Evolutionary conservation across 2,329 filamentous ascomycete species (phyloP).

Genomic region (Phyllosticta capitalensis): DNA sequence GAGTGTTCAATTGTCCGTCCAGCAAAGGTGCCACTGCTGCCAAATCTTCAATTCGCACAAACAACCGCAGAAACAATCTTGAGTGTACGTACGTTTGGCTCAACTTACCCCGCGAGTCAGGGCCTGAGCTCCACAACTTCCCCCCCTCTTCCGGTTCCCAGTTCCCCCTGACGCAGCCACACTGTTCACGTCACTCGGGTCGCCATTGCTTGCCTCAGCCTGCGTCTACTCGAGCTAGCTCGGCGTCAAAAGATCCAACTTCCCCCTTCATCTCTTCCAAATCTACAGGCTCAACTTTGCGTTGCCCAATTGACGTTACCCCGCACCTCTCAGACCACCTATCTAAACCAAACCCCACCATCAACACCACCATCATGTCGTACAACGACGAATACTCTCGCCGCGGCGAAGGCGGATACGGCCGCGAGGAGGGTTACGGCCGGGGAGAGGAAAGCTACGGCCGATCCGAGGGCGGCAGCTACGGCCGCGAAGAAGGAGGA

Average conservation of each 20-base stretch:
- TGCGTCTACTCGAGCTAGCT: neutral
- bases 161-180: neutral
- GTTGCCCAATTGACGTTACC: neutral
- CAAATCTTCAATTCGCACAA: neutral
- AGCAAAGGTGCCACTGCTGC: neutral
- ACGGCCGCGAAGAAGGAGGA: conserved; percentile 12
- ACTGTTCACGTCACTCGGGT: neutral
- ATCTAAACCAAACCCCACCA: too few species aligned
- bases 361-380: conserved; percentile 18
- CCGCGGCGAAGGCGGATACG: conserved; percentile 14
- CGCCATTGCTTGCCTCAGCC: neutral
- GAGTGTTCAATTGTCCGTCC: neutral
- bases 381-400: conserved; percentile 22
- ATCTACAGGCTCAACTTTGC: neutral
- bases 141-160: neutral
- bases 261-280: neutral
- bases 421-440: conserved; percentile 20
- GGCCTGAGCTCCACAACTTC: neutral
- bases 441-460: conserved; percentile 14
- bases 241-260: neutral
- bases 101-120: neutral
- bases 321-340: neutral
- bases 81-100: neutral
- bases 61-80: neutral
- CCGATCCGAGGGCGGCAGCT: conserved; percentile 22